These are phyloP conservation scores for Peronosclerospora sorghi DNA, from an alignment of 352 stramenopile species.

Conservation along the genomic window DNA sequence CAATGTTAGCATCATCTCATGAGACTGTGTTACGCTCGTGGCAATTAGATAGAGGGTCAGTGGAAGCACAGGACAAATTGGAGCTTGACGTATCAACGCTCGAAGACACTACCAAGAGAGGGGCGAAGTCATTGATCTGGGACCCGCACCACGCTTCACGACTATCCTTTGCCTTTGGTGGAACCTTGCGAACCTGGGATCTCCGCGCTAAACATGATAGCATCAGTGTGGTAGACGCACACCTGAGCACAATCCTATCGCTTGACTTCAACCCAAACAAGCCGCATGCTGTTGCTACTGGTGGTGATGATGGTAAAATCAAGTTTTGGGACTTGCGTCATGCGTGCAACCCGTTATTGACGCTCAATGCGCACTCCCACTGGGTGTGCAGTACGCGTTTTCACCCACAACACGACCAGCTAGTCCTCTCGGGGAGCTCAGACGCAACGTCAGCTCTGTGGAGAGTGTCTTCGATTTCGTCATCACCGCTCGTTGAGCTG, in stretches of 20 bases:
- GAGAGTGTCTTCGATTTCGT: constrained; percentile 94
- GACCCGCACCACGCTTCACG: constrained; percentile 73
- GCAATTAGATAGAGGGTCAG: constrained; percentile 25
- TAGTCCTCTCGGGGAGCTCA: constrained; percentile 89
- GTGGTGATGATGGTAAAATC: constrained; percentile 90
- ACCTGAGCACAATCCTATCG: constrained; percentile 52
- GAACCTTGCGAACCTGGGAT: constrained; percentile 68
- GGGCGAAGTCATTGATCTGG: constrained; percentile 39
- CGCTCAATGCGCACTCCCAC: constrained; percentile 88
- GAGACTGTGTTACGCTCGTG: constrained; percentile 42
- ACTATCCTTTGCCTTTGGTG: constrained; percentile 52
- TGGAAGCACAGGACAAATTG: constrained; percentile 30
- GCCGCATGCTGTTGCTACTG: constrained; percentile 84
- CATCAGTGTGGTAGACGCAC: constrained; percentile 45
- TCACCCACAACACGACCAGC: constrained; percentile 97
- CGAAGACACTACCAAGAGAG: constrained; percentile 18
- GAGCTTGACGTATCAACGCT: constrained; percentile 44
- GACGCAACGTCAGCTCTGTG: constrained; percentile 92
- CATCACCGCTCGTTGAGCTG: constrained; percentile 90
- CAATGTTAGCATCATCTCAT: constrained; percentile 28
- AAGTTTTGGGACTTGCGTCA: constrained; percentile 97
- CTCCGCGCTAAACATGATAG: constrained; percentile 32
- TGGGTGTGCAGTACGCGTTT: constrained; percentile 89
- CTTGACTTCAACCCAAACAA: constrained; percentile 98
- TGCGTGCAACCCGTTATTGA: constrained; percentile 63